Evolutionary conservation across 768 basidiomycete genomes (phyloP), one percentile per base, ranked within the genome.

Genomic region (Boletus sp.): DNA sequence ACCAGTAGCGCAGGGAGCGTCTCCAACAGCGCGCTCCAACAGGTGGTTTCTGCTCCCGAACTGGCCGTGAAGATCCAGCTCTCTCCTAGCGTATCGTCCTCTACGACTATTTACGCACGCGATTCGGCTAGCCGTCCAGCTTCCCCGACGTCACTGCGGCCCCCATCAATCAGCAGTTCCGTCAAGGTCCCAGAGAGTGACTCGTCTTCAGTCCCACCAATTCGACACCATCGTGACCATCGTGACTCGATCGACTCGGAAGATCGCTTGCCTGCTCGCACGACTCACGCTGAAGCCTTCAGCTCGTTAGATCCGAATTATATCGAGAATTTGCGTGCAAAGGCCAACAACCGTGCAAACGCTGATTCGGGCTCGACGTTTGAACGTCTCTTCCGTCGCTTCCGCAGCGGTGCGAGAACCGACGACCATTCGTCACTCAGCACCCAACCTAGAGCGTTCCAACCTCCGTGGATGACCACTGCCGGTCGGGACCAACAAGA

Each of bases 401-500:
- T 72, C 32, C 68, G 63, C 3, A 40, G 59, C 18, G 29, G 33
- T 18, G 42, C 68, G 18, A 68, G 61, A 47, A 41, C 39, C 5
- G 70, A 73, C 6, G 70, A 61, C 9, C 63, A 59, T 37, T 64
- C 67, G 28, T 40, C 67, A 0, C 63, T 66, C 47, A 42, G 60
- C 11, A 63, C 63, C 14, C 63, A 73, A n/a, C 66, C 74, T 17
- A 68, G 66, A 46, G 60, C 76, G 7, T 79, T 71, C 58, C 70
- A 68, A 9, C 81, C 80, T 15, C 80, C 81, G 7, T 93, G 90
- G 91, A 71, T 91, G 51, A 78, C 78, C 37, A 78, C 88, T 55
- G 80, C 83, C 8, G 80, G 84, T 3, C 81, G 88, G 44, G 78
- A 79, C 45, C 81, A 83, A 67, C 82, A 84, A 55, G 90, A 92